Evolutionary conservation across 2,329 filamentous ascomycete species (phyloP).

Genomic region (Balansia obtecta): DNA sequence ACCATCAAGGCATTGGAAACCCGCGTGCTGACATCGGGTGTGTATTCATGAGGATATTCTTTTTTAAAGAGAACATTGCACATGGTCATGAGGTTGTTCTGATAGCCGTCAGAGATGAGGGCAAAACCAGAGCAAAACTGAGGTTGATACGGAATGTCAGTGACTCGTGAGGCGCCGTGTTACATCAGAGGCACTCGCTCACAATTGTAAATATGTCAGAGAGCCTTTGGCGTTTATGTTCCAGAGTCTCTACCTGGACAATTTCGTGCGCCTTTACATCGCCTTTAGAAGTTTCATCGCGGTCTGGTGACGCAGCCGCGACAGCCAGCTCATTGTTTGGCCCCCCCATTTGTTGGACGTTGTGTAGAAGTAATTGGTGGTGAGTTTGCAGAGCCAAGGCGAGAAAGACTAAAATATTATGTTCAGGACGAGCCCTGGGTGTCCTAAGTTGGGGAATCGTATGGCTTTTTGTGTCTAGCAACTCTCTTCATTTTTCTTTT

Average conservation of each 20-base stretch:
- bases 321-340: not conserved
- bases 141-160: not conserved
- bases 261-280: not conserved
- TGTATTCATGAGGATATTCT: slow-evolving; percentile 23
- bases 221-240: slow-evolving; percentile 9
- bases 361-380: not conserved
- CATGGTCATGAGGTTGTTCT: slow-evolving; percentile 26
- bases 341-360: not conserved
- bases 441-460: no score
- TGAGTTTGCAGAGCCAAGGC: not conserved
- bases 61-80: slow-evolving; percentile 19
- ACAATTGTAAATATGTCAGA: slow-evolving; percentile 18
- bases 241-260: not conserved
- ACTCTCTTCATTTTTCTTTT: no score
- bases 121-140: slow-evolving; percentile 20
- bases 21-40: slow-evolving; percentile 24
- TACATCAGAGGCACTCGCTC: slow-evolving; percentile 1
- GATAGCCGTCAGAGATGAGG: slow-evolving; percentile 23
- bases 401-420: not conserved
- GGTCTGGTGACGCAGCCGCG: not conserved
- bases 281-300: not conserved
- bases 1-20: slow-evolving; percentile 29
- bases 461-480: no score
- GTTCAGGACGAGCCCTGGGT: no score
- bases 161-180: not conserved